Conservation (phyloP, 2,329 filamentous ascomycete genomes). For the Rasamsonia emersonii region DNA sequence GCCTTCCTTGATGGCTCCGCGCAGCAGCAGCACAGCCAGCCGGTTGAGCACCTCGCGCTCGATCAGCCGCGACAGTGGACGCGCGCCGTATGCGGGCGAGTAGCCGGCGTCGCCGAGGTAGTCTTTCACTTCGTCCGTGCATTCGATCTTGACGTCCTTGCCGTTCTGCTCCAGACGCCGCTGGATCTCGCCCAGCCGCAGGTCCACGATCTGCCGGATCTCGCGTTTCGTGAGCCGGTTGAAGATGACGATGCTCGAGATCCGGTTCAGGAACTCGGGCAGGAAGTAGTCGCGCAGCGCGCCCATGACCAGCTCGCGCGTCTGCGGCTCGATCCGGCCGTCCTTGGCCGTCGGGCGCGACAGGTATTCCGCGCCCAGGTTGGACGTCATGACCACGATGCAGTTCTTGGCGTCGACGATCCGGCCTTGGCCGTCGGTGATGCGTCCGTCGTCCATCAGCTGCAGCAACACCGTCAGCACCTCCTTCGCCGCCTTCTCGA, state of each 20-base stretch:
- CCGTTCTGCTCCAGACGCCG: constrained; percentile 78
- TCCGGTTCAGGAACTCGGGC: constrained; percentile 96
- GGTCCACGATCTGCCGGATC: constrained; percentile 91
- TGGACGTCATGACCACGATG: constrained; percentile 98
- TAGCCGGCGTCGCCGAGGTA: constrained; percentile 89
- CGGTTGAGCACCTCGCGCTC: constrained; percentile 96
- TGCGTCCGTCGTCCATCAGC: constrained; percentile 97
- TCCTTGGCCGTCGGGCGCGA: constrained; percentile 67
- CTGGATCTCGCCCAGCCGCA: constrained; percentile 82
- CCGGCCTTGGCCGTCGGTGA: constrained; percentile 94
- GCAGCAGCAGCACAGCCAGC: constrained; percentile 81
- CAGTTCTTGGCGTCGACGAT: constrained; percentile 94
- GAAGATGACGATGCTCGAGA: constrained; percentile 94
- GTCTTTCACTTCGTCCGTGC: constrained; percentile 78
- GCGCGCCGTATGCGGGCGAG: constrained; percentile 87
- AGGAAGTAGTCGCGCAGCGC: constrained; percentile 93
- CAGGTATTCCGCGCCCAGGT: constrained; percentile 91
- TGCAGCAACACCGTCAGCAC: constrained; percentile 94
- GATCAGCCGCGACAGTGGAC: constrained; percentile 79
- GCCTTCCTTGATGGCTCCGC: constrained; percentile 75
- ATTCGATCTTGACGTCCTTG: constrained; percentile 75
- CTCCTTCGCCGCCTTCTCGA: constrained; percentile 98
- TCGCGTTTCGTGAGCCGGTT: constrained; percentile 85
- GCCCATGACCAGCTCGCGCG: constrained; percentile 81
- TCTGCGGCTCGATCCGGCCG: constrained; percentile 77